phyloP scores from a whole-genome alignment of 352 stramenopile species.

The Hyphochytrium catenoides region DNA sequence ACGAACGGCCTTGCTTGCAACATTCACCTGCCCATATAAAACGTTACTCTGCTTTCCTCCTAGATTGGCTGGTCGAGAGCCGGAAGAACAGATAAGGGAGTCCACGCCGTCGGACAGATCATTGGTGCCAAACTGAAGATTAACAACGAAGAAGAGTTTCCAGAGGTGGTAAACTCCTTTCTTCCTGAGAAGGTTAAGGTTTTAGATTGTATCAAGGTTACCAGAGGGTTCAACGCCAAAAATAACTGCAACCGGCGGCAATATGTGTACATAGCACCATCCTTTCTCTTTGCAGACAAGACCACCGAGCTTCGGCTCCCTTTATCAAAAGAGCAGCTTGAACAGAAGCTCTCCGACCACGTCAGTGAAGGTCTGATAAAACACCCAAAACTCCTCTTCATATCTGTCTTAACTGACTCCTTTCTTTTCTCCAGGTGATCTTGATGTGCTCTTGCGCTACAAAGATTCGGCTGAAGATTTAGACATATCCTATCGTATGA shows the following conservation, averaged over 20 bases:
- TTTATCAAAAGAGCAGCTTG: constrained; percentile 5
- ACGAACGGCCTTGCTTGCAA: neutral
- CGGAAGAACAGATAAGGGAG: constrained; percentile 67
- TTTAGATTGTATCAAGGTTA: constrained; percentile 49
- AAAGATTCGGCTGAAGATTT: no score
- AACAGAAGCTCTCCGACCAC: no score
- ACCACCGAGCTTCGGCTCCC: constrained; percentile 3
- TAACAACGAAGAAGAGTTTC: constrained; percentile 26
- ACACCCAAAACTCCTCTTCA: no score
- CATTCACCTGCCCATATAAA: neutral
- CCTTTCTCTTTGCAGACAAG: constrained; percentile 52
- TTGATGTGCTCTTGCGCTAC: no score
- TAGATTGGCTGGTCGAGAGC: constrained; percentile 63
- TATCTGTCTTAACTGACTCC: no score
- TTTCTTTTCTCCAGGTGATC: no score
- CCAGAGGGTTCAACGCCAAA: constrained; percentile 73
- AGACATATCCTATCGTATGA: constrained; percentile 55
- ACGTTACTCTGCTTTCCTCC: neutral
- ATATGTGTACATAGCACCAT: constrained; percentile 70
- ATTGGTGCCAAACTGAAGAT: constrained; percentile 60
- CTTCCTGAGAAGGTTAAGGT: constrained; percentile 56
- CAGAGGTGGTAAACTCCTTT: constrained; percentile 31
- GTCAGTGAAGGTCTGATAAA: no score
- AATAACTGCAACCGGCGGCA: constrained; percentile 58
- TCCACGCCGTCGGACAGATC: constrained; percentile 58